These are phyloP conservation scores for Nidula microcarpa DNA, from an alignment of 768 basidiomycete genomes.

Conservation along the genomic window DNA sequence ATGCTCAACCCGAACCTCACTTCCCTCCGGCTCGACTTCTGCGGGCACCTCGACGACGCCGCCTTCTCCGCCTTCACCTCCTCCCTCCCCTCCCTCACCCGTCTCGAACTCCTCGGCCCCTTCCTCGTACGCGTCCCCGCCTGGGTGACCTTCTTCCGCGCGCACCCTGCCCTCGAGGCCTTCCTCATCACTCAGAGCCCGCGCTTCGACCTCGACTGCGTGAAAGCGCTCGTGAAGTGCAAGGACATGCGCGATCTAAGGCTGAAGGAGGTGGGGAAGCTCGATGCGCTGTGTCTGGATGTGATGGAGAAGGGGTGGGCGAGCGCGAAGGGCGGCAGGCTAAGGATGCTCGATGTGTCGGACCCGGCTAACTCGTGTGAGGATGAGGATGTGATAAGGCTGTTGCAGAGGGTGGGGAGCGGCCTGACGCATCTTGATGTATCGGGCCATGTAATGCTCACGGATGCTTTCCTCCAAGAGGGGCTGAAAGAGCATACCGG, in stretches of 20 bases:
- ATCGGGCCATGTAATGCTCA: slow-evolving; percentile 64
- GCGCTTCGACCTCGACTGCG: slow-evolving; percentile 73
- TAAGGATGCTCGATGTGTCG: slow-evolving; percentile 65
- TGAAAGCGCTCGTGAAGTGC: slow-evolving; percentile 56
- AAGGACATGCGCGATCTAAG: slow-evolving; percentile 61
- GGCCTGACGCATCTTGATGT: slow-evolving; percentile 62
- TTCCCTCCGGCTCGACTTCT: slow-evolving; percentile 76
- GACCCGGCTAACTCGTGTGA: slow-evolving; percentile 52
- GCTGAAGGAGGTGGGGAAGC: slow-evolving; percentile 71
- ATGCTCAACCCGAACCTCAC: slow-evolving; percentile 84
- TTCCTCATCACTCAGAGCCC: slow-evolving; percentile 86
- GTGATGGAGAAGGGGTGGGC: slow-evolving; percentile 42
- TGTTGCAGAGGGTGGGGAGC: slow-evolving; percentile 54
- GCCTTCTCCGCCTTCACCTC: slow-evolving; percentile 57
- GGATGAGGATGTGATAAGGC: slow-evolving; percentile 50
- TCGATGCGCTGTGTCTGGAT: slow-evolving; percentile 63
- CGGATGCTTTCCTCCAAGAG: slow-evolving; percentile 53
- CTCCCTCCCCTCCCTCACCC: slow-evolving; percentile 61
- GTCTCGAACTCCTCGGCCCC: slow-evolving; percentile 82
- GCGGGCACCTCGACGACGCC: slow-evolving; percentile 73
- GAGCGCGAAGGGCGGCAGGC: slow-evolving; percentile 40
- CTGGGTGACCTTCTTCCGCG: slow-evolving; percentile 75
- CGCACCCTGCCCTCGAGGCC: slow-evolving; percentile 58
- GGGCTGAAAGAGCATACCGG: slow-evolving; percentile 54
- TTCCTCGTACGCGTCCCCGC: slow-evolving; percentile 73